phyloP scores from a whole-genome alignment of 306 rosid genomes.

The Rubus idaeus region DNA sequence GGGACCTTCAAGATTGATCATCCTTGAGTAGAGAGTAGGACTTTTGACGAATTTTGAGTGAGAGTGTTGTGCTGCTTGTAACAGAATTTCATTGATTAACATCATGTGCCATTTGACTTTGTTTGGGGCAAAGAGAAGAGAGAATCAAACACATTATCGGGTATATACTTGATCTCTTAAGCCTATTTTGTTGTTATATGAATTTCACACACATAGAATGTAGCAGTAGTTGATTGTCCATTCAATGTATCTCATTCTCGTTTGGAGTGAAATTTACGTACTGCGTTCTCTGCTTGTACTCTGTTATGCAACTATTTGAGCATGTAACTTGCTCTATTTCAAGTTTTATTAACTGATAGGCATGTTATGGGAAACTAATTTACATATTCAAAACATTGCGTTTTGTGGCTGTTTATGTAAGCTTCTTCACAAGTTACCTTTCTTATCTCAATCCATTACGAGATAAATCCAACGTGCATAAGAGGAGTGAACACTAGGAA shows the following conservation, averaged over 20 bases:
- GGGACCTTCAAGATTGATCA: constrained; percentile 15
- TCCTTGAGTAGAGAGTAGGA: constrained; percentile 17
- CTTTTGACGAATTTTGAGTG: constrained; percentile 31
- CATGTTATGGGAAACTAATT: neutral
- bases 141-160: constrained; percentile 9
- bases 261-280: neutral
- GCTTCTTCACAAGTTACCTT: neutral
- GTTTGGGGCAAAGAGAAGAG: neutral
- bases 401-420: neutral
- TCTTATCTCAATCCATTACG: neutral
- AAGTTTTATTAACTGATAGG: neutral
- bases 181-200: neutral
- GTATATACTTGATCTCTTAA: constrained; percentile 14
- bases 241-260: constrained; percentile 2
- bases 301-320: neutral
- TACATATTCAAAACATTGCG: neutral
- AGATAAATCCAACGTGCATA: neutral
- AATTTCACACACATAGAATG: constrained; percentile 3
- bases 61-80: constrained; percentile 36
- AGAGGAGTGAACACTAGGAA: neutral
- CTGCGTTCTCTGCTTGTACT: neutral
- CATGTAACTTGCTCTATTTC: neutral
- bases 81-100: constrained; percentile 25
- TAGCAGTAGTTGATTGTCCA: neutral
- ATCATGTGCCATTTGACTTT: constrained; percentile 2